phyloP scores from a whole-genome alignment of 805 yeast species.

The Candida arabinofermentans region DNA sequence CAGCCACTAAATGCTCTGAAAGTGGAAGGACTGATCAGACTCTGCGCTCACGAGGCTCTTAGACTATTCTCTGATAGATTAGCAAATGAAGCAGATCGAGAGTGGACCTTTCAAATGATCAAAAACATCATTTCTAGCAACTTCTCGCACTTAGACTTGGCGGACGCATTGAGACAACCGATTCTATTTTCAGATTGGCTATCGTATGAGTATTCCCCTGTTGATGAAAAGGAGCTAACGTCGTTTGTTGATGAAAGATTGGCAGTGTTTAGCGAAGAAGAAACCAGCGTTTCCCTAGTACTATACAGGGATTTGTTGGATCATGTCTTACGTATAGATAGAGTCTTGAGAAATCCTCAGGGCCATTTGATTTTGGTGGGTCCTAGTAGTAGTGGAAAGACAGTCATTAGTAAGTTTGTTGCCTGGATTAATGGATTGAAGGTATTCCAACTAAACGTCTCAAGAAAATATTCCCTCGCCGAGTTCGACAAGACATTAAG shows the following conservation, averaged over 20 bases:
- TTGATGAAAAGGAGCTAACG: constrained; percentile 41
- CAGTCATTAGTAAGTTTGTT: constrained; percentile 73
- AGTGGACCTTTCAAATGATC: constrained; percentile 43
- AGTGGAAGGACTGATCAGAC: constrained; percentile 45
- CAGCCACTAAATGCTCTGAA: constrained; percentile 23
- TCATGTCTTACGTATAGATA: constrained; percentile 71
- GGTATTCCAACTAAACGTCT: constrained; percentile 54
- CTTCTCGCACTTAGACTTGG: constrained; percentile 46
- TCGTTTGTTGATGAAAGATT: constrained; percentile 62
- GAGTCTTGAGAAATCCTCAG: constrained; percentile 79
- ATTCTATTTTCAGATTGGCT: constrained; percentile 75
- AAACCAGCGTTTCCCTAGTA: constrained; percentile 53
- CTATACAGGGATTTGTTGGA: constrained; percentile 69
- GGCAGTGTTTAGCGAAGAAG: constrained; percentile 74
- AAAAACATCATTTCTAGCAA: constrained; percentile 27
- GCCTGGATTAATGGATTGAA: constrained; percentile 86
- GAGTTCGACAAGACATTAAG: constrained; percentile 70
- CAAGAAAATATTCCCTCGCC: constrained; percentile 45
- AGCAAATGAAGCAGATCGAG: constrained; percentile 40
- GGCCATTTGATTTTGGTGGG: constrained; percentile 90
- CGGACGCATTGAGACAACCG: constrained; percentile 40
- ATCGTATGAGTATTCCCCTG: constrained; percentile 56
- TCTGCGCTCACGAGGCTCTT: constrained; percentile 81
- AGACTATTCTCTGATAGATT: constrained; percentile 77
- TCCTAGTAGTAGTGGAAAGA: constrained; percentile 75